Evolutionary conservation across 2,329 filamentous ascomycete species (phyloP), one percentile per base, ranked within the genome.

Genomic region (Pestalotiopsis sp.): DNA sequence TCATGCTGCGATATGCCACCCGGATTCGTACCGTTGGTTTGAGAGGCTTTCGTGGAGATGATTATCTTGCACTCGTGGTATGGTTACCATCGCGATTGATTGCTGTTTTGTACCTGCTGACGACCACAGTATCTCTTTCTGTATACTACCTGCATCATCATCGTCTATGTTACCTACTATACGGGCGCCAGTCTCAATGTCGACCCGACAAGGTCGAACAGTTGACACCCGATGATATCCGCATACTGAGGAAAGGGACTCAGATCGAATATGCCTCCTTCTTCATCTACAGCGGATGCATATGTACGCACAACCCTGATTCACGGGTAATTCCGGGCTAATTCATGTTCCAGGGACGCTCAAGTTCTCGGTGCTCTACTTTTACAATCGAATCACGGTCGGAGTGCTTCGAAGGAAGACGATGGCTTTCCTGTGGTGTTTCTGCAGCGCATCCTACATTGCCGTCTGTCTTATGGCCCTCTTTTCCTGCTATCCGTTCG

Each of bases 281-380:
- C 63, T 77, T 73, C 11, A 73, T 73, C 2, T 77, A 77, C 31
- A 69, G 71, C 3, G 75, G 70, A 2, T 72, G 71, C 27, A 76
- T 77, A 27, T 77, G 75, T 76, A 66, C 23, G 71, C 12, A 17
- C 41, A 1, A 41, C 1, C 39, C 17, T 13, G 1, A 11, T 9
- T 66, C 39, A 11, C 38, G 12, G 1, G n/a, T 25, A 4, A 17
- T 23, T 0, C 52, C 23, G 20, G 23, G 12, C 59, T 72, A 9
- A 70, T 3, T 1, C 12, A 2, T 25, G 7, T 52, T n/a, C 12
- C 25, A 76, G 75, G 75, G 75, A 68, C 71, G 3, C 31, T 77
- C 6, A 77, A 77, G 68, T 75, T 76, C 52, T 72, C 70, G 6
- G 73, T 76, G 0, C 65, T 77, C 3, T 75, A 73, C 68, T 77